phyloP scores from a whole-genome alignment of 805 yeast species.

The Yarrowia bubula region DNA sequence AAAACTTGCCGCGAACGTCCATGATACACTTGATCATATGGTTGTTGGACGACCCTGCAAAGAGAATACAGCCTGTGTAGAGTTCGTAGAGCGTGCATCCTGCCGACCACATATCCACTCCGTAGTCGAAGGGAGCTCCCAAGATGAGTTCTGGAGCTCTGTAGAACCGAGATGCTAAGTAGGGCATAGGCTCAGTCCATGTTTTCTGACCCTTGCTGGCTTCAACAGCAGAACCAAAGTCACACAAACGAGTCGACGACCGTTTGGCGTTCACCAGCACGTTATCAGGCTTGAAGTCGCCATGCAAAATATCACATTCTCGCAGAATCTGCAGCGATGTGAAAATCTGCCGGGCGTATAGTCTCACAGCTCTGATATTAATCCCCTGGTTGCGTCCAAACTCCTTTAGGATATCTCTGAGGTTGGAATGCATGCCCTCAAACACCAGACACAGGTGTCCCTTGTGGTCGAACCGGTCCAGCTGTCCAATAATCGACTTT shows the following conservation, averaged over 20 bases:
- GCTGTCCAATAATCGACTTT: slow-evolving; percentile 60
- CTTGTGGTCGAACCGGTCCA: slow-evolving; percentile 75
- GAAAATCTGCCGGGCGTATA: slow-evolving; percentile 67
- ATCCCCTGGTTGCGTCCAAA: slow-evolving; percentile 85
- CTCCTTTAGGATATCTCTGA: slow-evolving; percentile 70
- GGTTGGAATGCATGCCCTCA: slow-evolving; percentile 73
- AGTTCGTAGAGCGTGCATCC: slow-evolving; percentile 92
- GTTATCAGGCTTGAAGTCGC: slow-evolving; percentile 91
- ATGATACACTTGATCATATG: slow-evolving; percentile 46
- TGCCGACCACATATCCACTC: slow-evolving; percentile 93
- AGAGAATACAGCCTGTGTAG: slow-evolving; percentile 86
- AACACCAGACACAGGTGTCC: slow-evolving; percentile 85
- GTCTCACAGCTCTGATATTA: slow-evolving; percentile 63
- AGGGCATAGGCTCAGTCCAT: slow-evolving; percentile 36
- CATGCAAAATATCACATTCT: slow-evolving; percentile 72
- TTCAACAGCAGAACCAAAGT: slow-evolving; percentile 77
- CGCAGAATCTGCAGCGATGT: slow-evolving; percentile 69
- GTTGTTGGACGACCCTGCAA: slow-evolving; percentile 87
- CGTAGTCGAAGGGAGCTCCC: slow-evolving; percentile 56
- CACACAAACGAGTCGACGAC: slow-evolving; percentile 78
- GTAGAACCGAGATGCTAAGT: slow-evolving; percentile 59
- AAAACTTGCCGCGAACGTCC: slow-evolving; percentile 38
- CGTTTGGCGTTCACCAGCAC: slow-evolving; percentile 61
- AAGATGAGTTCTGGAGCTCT: slow-evolving; percentile 75
- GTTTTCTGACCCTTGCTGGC: slow-evolving; percentile 27